phyloP scores from a whole-genome alignment of 768 basidiomycete species.

The Stropharia rugosoannulata region DNA sequence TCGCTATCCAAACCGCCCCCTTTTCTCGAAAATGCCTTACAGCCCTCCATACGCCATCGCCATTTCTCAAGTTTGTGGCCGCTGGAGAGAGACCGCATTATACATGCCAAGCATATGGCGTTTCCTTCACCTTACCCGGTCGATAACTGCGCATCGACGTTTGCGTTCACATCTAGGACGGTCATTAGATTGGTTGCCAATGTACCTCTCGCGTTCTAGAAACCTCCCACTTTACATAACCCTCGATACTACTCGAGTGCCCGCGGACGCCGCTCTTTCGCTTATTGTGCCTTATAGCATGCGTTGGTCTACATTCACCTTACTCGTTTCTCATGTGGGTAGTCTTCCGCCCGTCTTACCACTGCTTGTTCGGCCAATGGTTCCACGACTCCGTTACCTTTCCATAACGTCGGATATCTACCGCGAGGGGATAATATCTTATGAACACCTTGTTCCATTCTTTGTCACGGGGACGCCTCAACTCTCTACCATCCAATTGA shows the following conservation, averaged over 20 bases:
- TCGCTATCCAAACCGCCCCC: constrained; percentile 21
- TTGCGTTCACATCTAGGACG: constrained; percentile 13
- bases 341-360: constrained; percentile 21
- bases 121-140: constrained; percentile 21
- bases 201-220: constrained; percentile 18
- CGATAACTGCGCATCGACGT: constrained; percentile 21
- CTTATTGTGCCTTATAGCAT: constrained; percentile 11
- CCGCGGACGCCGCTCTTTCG: constrained; percentile 8
- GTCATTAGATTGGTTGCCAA: constrained; percentile 23
- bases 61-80: constrained; percentile 23
- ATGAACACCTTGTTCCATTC: constrained; percentile 21
- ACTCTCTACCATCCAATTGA: constrained; percentile 18
- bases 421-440: constrained; percentile 25
- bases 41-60: constrained; percentile 14
- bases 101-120: constrained; percentile 22
- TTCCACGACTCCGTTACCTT: constrained; percentile 17
- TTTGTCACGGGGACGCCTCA: constrained; percentile 20
- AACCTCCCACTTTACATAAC: constrained; percentile 21
- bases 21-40: constrained; percentile 24
- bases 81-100: constrained; percentile 21
- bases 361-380: constrained; percentile 11
- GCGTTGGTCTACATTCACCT: constrained; percentile 25
- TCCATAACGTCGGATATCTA: constrained; percentile 27
- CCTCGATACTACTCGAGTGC: constrained; percentile 25
- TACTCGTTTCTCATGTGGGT: constrained; percentile 27